A percentile compares a stretch with the other conserved stretches of the same genome.
Conservation (phyloP, 2,329 filamentous ascomycete species). For the Colletotrichum lindemuthianum region DNA sequence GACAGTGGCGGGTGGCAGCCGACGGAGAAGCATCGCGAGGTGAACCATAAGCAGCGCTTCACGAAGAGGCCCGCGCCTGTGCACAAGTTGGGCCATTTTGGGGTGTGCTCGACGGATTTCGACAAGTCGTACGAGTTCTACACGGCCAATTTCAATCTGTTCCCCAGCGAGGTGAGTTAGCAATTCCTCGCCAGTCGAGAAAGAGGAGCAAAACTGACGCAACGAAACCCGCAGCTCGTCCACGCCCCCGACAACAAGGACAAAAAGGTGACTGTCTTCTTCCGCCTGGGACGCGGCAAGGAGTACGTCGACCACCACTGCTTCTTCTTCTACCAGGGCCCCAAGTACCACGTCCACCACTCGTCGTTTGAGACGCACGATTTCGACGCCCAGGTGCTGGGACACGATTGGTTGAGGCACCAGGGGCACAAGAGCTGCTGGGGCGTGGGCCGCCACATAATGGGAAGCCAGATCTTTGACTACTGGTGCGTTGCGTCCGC, state of each 20-base stretch:
- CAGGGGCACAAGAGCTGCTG: slow-evolving; percentile 73
- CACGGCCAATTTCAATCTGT: slow-evolving; percentile 59
- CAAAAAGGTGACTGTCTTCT: slow-evolving; percentile 56
- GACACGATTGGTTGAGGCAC: slow-evolving; percentile 73
- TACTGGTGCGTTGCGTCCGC: slow-evolving; percentile 41
- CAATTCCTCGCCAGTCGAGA: too few species aligned
- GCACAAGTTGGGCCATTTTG: slow-evolving; percentile 66
- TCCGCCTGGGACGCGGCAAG: slow-evolving; percentile 54
- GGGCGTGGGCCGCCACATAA: slow-evolving; percentile 76
- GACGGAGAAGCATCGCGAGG: slow-evolving; percentile 51
- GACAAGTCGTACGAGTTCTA: slow-evolving; percentile 61
- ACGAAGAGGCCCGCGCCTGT: slow-evolving; percentile 56
- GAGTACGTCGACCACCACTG: slow-evolving; percentile 61
- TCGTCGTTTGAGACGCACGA: slow-evolving; percentile 76
- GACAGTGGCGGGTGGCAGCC: slow-evolving; percentile 43
- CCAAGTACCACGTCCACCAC: slow-evolving; percentile 70
- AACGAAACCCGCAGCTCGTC: slow-evolving; percentile 32
- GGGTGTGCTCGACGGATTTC: slow-evolving; percentile 63
- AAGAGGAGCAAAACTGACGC: background rate
- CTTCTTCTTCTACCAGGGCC: slow-evolving; percentile 61
- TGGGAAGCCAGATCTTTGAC: slow-evolving; percentile 75
- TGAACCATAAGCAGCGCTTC: slow-evolving; percentile 61
- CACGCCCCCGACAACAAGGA: slow-evolving; percentile 34
- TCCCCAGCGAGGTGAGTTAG: slow-evolving; percentile 56
- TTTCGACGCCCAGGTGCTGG: slow-evolving; percentile 75